Percentiles rank a stretch among this genome's conserved stretches.
Conservation (phyloP, 2,329 filamentous ascomycete species). For the Colletotrichum higginsianum region DNA sequence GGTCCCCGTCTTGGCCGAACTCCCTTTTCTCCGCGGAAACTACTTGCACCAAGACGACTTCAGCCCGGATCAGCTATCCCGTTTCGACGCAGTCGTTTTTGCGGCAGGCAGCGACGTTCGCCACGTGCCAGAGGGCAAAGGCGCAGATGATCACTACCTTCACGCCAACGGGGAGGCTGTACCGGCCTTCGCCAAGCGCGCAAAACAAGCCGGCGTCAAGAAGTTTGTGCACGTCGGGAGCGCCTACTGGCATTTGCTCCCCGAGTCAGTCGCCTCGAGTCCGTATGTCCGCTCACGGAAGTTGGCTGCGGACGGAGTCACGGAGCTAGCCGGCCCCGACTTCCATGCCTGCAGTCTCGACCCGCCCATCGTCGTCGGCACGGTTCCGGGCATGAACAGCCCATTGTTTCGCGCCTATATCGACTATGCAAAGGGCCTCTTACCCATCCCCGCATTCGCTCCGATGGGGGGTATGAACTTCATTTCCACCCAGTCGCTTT, state of each 20-base stretch:
- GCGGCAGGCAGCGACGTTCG: slow-evolving; percentile 33
- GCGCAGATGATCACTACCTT: slow-evolving; percentile 18
- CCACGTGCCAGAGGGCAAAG: slow-evolving; percentile 24
- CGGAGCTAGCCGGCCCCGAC: background rate
- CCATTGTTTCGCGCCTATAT: slow-evolving; percentile 24
- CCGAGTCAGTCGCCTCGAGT: background rate
- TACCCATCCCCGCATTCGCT: slow-evolving; percentile 6
- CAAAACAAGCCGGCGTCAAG: slow-evolving; percentile 17
- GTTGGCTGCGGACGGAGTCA: slow-evolving; percentile 11
- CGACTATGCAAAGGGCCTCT: slow-evolving; percentile 18
- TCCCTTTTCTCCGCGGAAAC: slow-evolving; percentile 22
- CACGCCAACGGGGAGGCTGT: slow-evolving; percentile 24
- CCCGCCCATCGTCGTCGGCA: slow-evolving; percentile 31
- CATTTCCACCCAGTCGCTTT: slow-evolving; percentile 27
- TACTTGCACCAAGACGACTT: slow-evolving; percentile 7
- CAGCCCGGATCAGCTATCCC: background rate
- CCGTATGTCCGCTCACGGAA: slow-evolving; percentile 32
- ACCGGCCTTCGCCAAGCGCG: slow-evolving; percentile 20
- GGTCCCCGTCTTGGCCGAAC: background rate
- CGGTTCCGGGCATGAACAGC: slow-evolving; percentile 12
- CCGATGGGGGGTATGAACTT: slow-evolving; percentile 27
- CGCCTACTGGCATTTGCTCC: slow-evolving; percentile 7
- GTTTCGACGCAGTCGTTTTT: slow-evolving; percentile 32
- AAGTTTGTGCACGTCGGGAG: slow-evolving; percentile 33
- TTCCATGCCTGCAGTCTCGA: slow-evolving; percentile 34